Conservation (phyloP, 805 yeast genomes). For the Hemisphaericaspora nanyangensis region DNA sequence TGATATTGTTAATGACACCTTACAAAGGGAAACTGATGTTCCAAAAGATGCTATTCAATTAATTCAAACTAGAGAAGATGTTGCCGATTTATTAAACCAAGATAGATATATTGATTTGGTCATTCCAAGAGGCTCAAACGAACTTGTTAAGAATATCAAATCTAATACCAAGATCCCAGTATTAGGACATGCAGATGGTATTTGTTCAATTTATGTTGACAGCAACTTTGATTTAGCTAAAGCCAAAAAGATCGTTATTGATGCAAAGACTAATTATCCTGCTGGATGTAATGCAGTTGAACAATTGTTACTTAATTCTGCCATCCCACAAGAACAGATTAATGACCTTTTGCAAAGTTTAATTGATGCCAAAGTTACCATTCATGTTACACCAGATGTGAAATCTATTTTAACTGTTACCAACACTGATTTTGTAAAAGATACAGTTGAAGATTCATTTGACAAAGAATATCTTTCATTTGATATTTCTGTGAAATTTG, state of each 20-base stretch:
- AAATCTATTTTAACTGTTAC: constrained; percentile 21
- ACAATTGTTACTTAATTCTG: constrained; percentile 64
- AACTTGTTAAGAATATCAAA: constrained; percentile 82
- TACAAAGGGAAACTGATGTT: constrained; percentile 58
- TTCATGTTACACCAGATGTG: constrained; percentile 62
- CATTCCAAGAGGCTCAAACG: constrained; percentile 97
- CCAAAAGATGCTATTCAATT: constrained; percentile 83
- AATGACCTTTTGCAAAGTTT: constrained; percentile 37
- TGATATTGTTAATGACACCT: constrained; percentile 57
- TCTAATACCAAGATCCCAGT: constrained; percentile 91
- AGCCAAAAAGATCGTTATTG: constrained; percentile 74
- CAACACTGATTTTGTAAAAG: constrained; percentile 31
- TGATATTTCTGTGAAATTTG: constrained; percentile 72
- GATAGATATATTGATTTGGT: constrained; percentile 91
- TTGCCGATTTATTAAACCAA: constrained; percentile 75
- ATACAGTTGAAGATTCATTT: constrained; percentile 66
- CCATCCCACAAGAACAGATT: constrained; percentile 25
- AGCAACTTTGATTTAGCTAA: constrained; percentile 70
- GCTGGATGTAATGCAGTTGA: constrained; percentile 99
- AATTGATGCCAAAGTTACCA: constrained; percentile 61
- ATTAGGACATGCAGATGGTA: constrained; percentile 97
- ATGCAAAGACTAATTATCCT: constrained; percentile 92
- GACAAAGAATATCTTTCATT: constrained; percentile 79
- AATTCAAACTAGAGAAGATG: constrained; percentile 86
- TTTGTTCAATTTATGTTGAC: constrained; percentile 85